Evolutionary conservation across 1,139 yeast species (phyloP), one percentile per base, ranked within the genome.

Genomic region (Diutina catenulata): DNA sequence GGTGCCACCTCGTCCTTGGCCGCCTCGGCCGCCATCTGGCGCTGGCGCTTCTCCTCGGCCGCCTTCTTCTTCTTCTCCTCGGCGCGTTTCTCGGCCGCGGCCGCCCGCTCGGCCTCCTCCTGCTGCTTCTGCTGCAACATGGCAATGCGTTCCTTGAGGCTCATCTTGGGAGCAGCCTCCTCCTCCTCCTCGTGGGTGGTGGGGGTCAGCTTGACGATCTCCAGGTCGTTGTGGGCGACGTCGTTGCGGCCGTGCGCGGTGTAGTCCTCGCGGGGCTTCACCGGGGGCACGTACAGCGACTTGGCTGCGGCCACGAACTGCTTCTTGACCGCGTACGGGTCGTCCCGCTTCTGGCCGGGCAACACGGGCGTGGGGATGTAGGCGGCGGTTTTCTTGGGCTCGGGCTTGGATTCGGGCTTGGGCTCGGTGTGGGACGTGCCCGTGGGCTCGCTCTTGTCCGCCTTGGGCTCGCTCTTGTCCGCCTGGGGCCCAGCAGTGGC

Each of bases 121-220:
- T 74, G 73, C 54, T 84, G 95, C 42, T 78, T 78, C 51, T 84
- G 74, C 53, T 88, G 95, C 40, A 91, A 64, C 51, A 84, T 53
- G 9, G 84, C 84, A 52, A 91, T 86, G 46, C 97, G 71, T 47
- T 91, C 96, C 52, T 82, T 82, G 51, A 91, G 65, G 41, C 94
- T 80, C 62, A 87, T 60, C 47, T 81, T 79, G 10, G 95, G 95
- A 20, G 63, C 73, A 21, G 64, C 74, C 5, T 62, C 68, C 41
- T 72, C 76, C 42, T 65, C 46, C 11, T 48, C 46, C 21, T 43
- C 52, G 3, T 40, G 45, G 16, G 10, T 45, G 50, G 28, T 49
- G 26, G 44, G 40, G 32, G 47, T 50, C 15, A 47, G 41, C 40
- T 47, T 53, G 18, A 57, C 61, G 4, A 60, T 48, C 16, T 60